Conservation (phyloP, 2,329 filamentous ascomycete species). For the Penicillium sp. region DNA sequence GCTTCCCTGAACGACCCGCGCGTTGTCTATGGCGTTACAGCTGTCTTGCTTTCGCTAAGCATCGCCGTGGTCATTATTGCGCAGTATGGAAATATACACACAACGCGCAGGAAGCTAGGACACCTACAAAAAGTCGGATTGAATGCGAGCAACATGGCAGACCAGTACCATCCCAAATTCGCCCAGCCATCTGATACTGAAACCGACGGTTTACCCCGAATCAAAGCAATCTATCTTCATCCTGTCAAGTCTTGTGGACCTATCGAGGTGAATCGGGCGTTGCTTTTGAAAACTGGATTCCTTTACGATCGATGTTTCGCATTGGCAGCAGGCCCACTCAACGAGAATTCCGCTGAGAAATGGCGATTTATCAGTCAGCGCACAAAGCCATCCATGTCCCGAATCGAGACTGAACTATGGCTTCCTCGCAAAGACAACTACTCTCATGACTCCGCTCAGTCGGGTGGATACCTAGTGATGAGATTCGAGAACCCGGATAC, state of each 20-base stretch:
- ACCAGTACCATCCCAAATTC: slow-evolving; percentile 12
- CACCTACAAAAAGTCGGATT: slow-evolving; percentile 2
- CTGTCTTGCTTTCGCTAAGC: not conserved
- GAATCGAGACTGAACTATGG: slow-evolving; percentile 23
- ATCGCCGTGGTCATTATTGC: not conserved
- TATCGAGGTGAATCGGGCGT: slow-evolving; percentile 21
- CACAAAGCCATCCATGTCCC: slow-evolving; percentile 28
- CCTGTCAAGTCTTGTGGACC: slow-evolving; percentile 27
- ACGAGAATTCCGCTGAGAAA: not conserved
- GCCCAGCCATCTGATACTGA: not conserved
- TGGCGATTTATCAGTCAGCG: slow-evolving; percentile 33
- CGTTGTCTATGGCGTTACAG: not conserved
- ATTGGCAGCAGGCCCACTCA: slow-evolving; percentile 15
- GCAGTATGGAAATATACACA: not conserved
- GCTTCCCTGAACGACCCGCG: not conserved
- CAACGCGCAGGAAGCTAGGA: not conserved
- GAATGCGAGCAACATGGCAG: slow-evolving; percentile 11
- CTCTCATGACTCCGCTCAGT: slow-evolving; percentile 13
- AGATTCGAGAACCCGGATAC: slow-evolving; percentile 17
- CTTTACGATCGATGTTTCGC: slow-evolving; percentile 27
- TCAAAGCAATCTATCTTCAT: slow-evolving; percentile 27
- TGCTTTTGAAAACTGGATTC: slow-evolving; percentile 27
- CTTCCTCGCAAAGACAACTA: slow-evolving; percentile 5
- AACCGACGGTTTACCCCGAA: slow-evolving; percentile 6
- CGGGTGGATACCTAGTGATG: slow-evolving; percentile 21